Base-by-base conservation (phyloP, 1,284 basidiomycete genomes). In the Apiotrichum sp. region DNA sequence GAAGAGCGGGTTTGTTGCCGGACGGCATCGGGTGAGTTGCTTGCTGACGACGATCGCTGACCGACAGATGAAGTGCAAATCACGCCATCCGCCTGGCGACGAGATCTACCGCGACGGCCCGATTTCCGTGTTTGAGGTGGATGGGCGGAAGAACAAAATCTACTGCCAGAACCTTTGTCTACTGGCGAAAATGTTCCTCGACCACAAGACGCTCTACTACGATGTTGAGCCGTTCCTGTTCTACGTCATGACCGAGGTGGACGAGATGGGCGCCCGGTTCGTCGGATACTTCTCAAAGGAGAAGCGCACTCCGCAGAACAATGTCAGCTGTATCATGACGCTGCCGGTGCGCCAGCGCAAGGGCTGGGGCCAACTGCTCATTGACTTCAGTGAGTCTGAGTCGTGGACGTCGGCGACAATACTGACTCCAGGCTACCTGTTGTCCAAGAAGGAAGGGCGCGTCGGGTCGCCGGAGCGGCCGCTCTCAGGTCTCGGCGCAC, bases 111-210 rank as follows among this genome's bases (percentile, higher is more conserved):
- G 95, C 43, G 93, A 97, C 72, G 86, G 86, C 35, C 75, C 75
- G 45, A 81, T 98, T 38, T 95, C 91, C 9, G 88, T 99, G 55
- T 99, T 96, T 69, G 96, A 99, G 73, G 93, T 99, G 32, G 96
- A 98, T 72, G 96, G 96, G 45, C 82, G 95, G 63, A 92, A 93
- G 79, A 97, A 97, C 81, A 98, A 98, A 88, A 98, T 98, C 67
- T 99, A 98, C 76, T 98, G 96, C 73, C 96, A 98, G 74, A 98
- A 99, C 72, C 82, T 99, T n/a, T 98, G 96, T 77, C 81, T 99
- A 54, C 81, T 99, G 34, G 95, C 95, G 56, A 98, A 98, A 77
- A 97, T 98, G 91, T 99, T 98, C 75, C 84, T 99, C 63, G 93
- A 98, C 72, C 95, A 98, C 80, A 99, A 99, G 77, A 98, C 95